Evolutionary conservation across 2,329 filamentous ascomycete genomes (phyloP).

Genomic region (Pseudopithomyces chartarum): DNA sequence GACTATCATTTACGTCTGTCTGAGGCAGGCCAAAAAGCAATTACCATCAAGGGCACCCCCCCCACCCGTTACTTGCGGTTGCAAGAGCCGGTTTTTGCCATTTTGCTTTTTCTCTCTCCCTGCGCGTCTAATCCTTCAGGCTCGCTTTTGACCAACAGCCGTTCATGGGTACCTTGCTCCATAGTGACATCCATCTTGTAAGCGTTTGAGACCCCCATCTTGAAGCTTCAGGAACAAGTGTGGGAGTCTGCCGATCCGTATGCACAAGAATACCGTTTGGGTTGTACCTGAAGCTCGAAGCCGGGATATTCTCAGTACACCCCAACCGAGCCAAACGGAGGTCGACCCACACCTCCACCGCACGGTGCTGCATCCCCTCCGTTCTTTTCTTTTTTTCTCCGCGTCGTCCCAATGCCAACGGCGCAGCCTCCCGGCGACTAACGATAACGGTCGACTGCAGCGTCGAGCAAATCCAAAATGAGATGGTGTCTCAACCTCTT

Average conservation of each 20-base stretch:
- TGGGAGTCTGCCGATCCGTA: not conserved
- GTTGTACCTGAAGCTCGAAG: not conserved
- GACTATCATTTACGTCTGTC: too few relatives aligned
- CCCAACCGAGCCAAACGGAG: not conserved
- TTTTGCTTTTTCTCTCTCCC: too few relatives aligned
- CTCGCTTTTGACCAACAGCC: not conserved
- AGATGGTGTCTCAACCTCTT: not conserved
- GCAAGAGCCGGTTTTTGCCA: too few relatives aligned
- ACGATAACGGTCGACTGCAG: not conserved
- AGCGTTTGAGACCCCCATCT: not conserved
- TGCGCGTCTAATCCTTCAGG: too few relatives aligned
- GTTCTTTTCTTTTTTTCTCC: not conserved
- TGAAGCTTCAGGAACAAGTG: not conserved
- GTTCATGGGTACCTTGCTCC: too few relatives aligned
- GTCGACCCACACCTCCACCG: not conserved
- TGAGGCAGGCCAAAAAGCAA: too few relatives aligned
- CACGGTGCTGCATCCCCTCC: not conserved
- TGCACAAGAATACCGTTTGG: not conserved
- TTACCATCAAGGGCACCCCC: too few relatives aligned
- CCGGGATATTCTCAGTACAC: not conserved
- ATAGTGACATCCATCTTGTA: too few relatives aligned
- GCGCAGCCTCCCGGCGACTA: not conserved
- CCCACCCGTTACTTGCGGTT: too few relatives aligned
- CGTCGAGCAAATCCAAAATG: not conserved
- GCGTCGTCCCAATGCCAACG: not conserved